Evolutionary conservation across 306 rosid genomes (phyloP).

Genomic region (Dalbergia cochinchinensis): DNA sequence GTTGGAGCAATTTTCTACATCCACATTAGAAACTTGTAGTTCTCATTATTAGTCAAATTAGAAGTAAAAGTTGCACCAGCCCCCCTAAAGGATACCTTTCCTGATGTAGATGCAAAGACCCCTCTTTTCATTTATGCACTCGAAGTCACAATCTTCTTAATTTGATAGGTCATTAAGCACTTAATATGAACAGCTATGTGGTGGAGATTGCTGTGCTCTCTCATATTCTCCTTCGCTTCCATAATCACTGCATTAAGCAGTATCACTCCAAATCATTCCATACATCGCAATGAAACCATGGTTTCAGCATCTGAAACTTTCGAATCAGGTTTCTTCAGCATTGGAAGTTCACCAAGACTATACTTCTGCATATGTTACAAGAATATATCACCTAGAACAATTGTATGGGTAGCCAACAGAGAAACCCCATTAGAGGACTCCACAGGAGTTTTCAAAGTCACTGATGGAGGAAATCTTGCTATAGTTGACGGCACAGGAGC

Average conservation of each 20-base stretch:
- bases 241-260: neutral
- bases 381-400: constrained; percentile 36
- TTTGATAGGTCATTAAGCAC: neutral
- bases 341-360: constrained; percentile 15
- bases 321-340: constrained; percentile 50
- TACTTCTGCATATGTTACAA: constrained; percentile 51
- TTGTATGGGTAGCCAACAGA: constrained; percentile 51
- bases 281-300: no score
- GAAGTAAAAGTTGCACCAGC: neutral
- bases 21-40: neutral
- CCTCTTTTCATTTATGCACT: no score
- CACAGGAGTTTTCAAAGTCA: constrained; percentile 44
- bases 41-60: neutral
- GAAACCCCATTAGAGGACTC: constrained; percentile 30
- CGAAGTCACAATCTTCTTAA: neutral
- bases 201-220: neutral
- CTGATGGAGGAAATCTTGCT: constrained; percentile 34
- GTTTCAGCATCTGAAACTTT: neutral
- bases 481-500: constrained; percentile 9
- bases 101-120: no score
- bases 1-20: neutral
- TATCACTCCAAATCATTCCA: neutral
- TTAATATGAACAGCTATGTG: neutral
- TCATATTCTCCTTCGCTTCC: neutral
- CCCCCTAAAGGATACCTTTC: no score